Evolutionary conservation across 2,329 filamentous ascomycete species (phyloP).

Genomic region (Fragosphaeria purpurea): DNA sequence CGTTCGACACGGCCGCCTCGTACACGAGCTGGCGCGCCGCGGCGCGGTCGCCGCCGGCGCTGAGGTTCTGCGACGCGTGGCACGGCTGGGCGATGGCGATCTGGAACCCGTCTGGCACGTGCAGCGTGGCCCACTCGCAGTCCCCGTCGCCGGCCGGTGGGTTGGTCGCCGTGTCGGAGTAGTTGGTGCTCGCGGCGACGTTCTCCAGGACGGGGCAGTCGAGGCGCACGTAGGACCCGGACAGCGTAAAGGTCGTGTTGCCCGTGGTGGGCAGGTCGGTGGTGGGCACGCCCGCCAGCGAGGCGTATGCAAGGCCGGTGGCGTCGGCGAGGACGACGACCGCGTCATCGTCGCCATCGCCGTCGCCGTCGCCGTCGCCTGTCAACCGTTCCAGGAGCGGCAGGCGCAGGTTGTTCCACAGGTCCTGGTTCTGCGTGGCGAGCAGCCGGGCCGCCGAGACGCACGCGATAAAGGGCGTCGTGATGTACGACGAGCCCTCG

Average conservation of each 20-base stretch:
- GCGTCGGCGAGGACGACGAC: neutral
- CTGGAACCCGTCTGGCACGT: neutral
- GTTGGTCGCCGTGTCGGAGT: neutral
- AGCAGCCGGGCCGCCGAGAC: neutral
- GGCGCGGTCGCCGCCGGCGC: neutral
- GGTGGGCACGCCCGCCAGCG: slow-evolving; percentile 5
- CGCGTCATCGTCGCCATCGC: neutral
- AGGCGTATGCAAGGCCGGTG: slow-evolving; percentile 5
- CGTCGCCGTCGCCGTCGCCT: neutral
- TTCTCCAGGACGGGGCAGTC: neutral
- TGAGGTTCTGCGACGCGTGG: neutral
- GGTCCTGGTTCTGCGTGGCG: slow-evolving; percentile 5
- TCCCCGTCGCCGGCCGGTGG: neutral
- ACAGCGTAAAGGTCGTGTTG: neutral
- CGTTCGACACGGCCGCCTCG: neutral
- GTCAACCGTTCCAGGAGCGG: slow-evolving; percentile 5
- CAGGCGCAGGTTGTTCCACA: slow-evolving; percentile 8
- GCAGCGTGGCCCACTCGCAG: slow-evolving; percentile 1
- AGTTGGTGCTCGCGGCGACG: slow-evolving; percentile 1
- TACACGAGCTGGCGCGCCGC: slow-evolving; percentile 5
- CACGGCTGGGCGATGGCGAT: slow-evolving; percentile 4
- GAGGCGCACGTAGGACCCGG: slow-evolving; percentile 5
- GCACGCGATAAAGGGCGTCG: no score
- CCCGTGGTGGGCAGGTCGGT: neutral
- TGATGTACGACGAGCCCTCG: no score